A percentile compares a stretch with the other conserved stretches of the same genome.
phyloP scores from a whole-genome alignment of 208 protist genomes.

The Naegleria gruberi region DNA sequence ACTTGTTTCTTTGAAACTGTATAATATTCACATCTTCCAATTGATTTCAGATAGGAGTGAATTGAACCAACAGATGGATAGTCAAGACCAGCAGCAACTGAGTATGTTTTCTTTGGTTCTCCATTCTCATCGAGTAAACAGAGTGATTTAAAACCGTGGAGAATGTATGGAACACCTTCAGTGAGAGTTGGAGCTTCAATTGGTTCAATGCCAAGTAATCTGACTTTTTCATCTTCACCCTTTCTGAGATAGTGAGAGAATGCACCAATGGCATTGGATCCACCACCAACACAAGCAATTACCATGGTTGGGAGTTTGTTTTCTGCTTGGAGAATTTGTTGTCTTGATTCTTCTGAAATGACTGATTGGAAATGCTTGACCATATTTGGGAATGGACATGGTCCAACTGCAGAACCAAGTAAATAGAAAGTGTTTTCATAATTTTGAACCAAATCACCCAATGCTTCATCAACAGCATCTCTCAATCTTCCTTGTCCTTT shows the following conservation, averaged over 20 bases:
- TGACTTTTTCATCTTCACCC: slow-evolving; percentile 47
- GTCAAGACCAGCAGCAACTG: slow-evolving; percentile 63
- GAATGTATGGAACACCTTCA: slow-evolving; percentile 40
- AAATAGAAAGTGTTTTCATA: slow-evolving; percentile 41
- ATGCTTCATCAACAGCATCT: slow-evolving; percentile 68
- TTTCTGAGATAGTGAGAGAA: slow-evolving; percentile 60
- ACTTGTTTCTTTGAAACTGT: slow-evolving; percentile 46
- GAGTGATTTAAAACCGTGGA: slow-evolving; percentile 59
- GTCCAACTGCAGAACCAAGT: slow-evolving; percentile 59
- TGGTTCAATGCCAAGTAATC: slow-evolving; percentile 57
- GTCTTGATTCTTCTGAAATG: slow-evolving; percentile 49
- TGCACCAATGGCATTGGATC: slow-evolving; percentile 62
- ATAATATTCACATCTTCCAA: slow-evolving; percentile 49
- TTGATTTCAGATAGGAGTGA: slow-evolving; percentile 55
- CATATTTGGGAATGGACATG: slow-evolving; percentile 66
- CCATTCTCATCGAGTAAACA: slow-evolving; percentile 55
- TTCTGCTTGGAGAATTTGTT: slow-evolving; percentile 39
- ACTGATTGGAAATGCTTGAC: slow-evolving; percentile 63
- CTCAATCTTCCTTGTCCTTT: slow-evolving; percentile 45
- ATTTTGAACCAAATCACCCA: slow-evolving; percentile 64
- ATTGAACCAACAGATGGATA: slow-evolving; percentile 68
- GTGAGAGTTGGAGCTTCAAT: slow-evolving; percentile 52
- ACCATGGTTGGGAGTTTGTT: slow-evolving; percentile 49
- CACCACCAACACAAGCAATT: slow-evolving; percentile 70
- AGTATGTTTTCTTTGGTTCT: slow-evolving; percentile 57